Evolutionary conservation across 441 rosid genomes (phyloP), one percentile per base, ranked within the genome.

Genomic region (Rhodomyrtus psidioides): DNA sequence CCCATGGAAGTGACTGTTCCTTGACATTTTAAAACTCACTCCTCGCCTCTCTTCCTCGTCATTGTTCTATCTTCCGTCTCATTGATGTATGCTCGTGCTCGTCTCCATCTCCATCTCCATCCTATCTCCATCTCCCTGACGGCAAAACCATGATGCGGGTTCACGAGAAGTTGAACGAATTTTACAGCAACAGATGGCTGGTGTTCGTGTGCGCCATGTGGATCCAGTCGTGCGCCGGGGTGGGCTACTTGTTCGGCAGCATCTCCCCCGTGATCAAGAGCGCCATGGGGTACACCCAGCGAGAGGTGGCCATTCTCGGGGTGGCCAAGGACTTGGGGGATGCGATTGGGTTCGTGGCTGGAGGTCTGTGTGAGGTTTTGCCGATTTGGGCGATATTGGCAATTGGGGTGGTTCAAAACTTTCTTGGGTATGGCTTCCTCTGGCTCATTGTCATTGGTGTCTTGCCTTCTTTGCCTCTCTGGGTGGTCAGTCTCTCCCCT

Each of bases 311-410:
- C 87, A 60, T 92, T 28, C 90, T 95, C 83, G 95, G 96, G 55
- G 94, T 96, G 74, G 98, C 97, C 56, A 95, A 96, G 86, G 96
- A 95, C 87, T 88, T 96, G 87, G 97, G 97, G 24, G 96, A 93
- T 87, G 90, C 92, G 60, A 90, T 94, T 83, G 96, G 98, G 3
- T 92, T 96, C 85, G 86, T 90, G 75, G 91, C 97, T 21, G 99
- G 97, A 10, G 88, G 89, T 81, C 86, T 95, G 58, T 92, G 94
- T 54, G 96, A 94, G 84, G 83, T 90, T 28, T 88, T 94, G 85
- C 97, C 97, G 1, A 75, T 93, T 23, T 95, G 97, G 97, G 92
- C 88, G 16, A 65, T 91, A 87, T 51, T 93, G 79, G 85, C 94
- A 21, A 88, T 95, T 81, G 98, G 98, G 53, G 93, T 86, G 7